These are phyloP conservation scores for Saccharomycopsis crataegensis DNA, from an alignment of 1,139 yeast species.

Conservation along the genomic window DNA sequence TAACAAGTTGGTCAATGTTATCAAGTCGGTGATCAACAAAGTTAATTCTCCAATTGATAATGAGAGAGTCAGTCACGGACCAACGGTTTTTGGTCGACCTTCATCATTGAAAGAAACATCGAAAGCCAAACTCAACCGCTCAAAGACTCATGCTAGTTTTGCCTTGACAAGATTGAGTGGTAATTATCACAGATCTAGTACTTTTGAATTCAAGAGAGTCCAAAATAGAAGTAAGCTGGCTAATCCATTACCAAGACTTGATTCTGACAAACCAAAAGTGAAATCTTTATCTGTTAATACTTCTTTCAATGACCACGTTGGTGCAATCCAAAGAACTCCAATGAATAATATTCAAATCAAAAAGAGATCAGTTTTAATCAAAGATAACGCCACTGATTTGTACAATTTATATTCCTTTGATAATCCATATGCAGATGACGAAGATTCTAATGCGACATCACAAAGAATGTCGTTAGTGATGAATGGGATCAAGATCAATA, in stretches of 20 bases:
- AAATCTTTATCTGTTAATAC: background rate
- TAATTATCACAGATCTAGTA: background rate
- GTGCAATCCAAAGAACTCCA: background rate
- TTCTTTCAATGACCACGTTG: too few relatives aligned
- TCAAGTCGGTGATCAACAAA: constrained; percentile 9
- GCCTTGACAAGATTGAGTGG: constrained; percentile 19
- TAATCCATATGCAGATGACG: constrained; percentile 10
- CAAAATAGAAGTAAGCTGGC: background rate
- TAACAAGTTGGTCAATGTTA: constrained; percentile 8
- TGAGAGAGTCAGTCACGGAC: background rate
- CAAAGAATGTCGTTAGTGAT: constrained; percentile 1
- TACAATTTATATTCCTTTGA: constrained; percentile 16
- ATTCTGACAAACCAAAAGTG: background rate
- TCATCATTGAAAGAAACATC: background rate
- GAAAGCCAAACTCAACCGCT: background rate
- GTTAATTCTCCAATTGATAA: constrained; percentile 1
- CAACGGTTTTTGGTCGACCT: background rate
- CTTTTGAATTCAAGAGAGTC: constrained; percentile 3
- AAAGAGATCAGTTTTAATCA: constrained; percentile 11
- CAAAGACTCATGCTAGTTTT: constrained; percentile 6
- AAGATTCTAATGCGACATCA: background rate
- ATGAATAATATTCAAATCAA: constrained; percentile 6
- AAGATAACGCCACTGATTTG: constrained; percentile 5
- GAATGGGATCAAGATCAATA: constrained; percentile 10
- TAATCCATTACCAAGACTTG: background rate